These are phyloP conservation scores for Colletotrichum tanaceti DNA, from an alignment of 2,329 filamentous ascomycete genomes.

Conservation along the genomic window DNA sequence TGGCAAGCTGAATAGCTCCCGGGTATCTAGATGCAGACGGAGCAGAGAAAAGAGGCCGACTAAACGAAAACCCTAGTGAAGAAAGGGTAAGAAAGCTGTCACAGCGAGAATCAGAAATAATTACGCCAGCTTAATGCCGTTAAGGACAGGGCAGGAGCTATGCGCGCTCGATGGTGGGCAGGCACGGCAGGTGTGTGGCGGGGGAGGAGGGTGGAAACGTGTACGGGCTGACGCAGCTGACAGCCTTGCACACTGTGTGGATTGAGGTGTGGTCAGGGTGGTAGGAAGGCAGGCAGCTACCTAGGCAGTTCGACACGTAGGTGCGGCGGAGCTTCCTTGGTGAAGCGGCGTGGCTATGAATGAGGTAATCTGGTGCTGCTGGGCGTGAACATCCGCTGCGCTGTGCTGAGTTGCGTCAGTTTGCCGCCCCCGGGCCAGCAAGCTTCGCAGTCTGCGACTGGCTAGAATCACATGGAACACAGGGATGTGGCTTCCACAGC, in stretches of 20 bases:
- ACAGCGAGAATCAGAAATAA: constrained; percentile 1
- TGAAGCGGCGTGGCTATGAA: background rate
- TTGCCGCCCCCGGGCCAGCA: constrained; percentile 5
- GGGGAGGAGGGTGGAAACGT: constrained; percentile 32
- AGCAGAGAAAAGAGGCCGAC: background rate
- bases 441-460: background rate
- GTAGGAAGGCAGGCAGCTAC: background rate
- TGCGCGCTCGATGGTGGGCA: constrained; percentile 26
- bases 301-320: background rate
- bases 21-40: constrained; percentile 30
- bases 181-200: constrained; percentile 23
- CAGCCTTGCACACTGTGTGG: constrained; percentile 24
- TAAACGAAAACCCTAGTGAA: background rate
- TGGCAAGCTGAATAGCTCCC: background rate
- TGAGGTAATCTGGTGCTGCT: background rate
- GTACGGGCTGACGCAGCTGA: constrained; percentile 37
- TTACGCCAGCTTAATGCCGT: constrained; percentile 35
- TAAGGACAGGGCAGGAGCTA: constrained; percentile 22
- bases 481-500: constrained; percentile 17
- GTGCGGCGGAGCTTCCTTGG: background rate
- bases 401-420: background rate
- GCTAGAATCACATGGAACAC: constrained; percentile 37
- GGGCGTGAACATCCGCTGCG: background rate
- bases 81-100: constrained; percentile 17
- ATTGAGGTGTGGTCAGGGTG: background rate